Conservation (phyloP, 108 stramenopile genomes). For the Mediolabrus comicus region DNA sequence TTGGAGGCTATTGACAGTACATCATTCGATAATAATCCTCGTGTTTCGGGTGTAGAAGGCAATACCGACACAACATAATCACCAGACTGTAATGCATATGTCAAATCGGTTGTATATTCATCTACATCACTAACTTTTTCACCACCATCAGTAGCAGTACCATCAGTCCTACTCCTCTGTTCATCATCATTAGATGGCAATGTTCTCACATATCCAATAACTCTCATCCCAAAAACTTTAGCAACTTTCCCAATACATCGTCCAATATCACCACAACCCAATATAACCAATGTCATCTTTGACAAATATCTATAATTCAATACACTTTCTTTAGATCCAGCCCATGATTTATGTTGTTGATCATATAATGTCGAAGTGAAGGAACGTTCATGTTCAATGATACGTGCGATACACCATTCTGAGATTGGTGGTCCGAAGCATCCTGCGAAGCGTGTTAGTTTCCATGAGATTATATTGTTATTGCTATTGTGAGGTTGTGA, state of each 20-base stretch:
- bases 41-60: slow-evolving; percentile 46
- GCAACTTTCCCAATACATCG: slow-evolving; percentile 43
- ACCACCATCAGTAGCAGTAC: not conserved
- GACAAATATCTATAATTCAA: slow-evolving; percentile 51
- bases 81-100: slow-evolving; percentile 30
- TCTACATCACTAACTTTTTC: slow-evolving; percentile 25
- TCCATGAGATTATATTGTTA: slow-evolving; percentile 8
- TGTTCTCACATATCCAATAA: slow-evolving; percentile 39
- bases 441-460: slow-evolving; percentile 56
- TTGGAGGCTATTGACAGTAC: slow-evolving; percentile 10
- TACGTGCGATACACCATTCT: slow-evolving; percentile 57
- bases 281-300: slow-evolving; percentile 39
- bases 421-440: slow-evolving; percentile 58
- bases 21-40: slow-evolving; percentile 28
- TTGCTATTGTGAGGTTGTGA: no score
- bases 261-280: slow-evolving; percentile 64
- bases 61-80: slow-evolving; percentile 58
- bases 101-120: slow-evolving; percentile 34
- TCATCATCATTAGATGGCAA: not conserved
- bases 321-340: slow-evolving; percentile 27
- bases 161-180: not conserved
- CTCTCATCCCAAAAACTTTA: slow-evolving; percentile 47
- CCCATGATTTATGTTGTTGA: slow-evolving; percentile 44
- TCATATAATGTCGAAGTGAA: slow-evolving; percentile 35
- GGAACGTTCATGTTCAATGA: slow-evolving; percentile 54